Percentiles rank a stretch among this genome's conserved stretches.
phyloP scores from a whole-genome alignment of 305 asterid species.

The Fraxinus floribunda region DNA sequence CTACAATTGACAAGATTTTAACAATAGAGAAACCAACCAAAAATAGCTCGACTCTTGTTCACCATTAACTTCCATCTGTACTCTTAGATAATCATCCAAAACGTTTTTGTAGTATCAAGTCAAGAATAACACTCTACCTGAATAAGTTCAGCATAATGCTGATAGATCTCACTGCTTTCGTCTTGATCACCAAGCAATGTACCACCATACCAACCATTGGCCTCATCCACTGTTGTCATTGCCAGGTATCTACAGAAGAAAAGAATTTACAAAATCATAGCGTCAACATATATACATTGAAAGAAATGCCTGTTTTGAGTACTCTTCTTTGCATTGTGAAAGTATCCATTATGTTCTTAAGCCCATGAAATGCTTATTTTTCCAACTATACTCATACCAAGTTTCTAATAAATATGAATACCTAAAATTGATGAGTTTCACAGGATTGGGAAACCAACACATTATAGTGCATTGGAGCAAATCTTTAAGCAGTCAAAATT shows the following conservation, averaged over 20 bases:
- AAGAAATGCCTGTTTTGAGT: conserved; percentile 2
- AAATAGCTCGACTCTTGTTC: neutral
- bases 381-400: neutral
- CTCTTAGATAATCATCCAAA: conserved; percentile 7
- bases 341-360: neutral
- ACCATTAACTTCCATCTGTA: neutral
- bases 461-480: neutral
- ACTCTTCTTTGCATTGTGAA: neutral
- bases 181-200: conserved; percentile 89
- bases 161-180: conserved; percentile 74
- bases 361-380: neutral
- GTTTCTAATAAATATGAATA: neutral
- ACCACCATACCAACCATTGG: conserved; percentile 97
- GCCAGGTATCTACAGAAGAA: conserved; percentile 61
- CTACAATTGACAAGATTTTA: neutral
- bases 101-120: neutral
- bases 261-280: neutral
- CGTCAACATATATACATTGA: neutral
- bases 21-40: neutral
- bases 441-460: neutral
- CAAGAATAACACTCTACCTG: conserved; percentile 51
- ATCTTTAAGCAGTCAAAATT: neutral
- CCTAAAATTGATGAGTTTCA: neutral
- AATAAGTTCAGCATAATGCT: conserved; percentile 87
- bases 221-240: conserved; percentile 81